Conservation (phyloP, 352 stramenopile genomes). For the Lagenidium giganteum region DNA sequence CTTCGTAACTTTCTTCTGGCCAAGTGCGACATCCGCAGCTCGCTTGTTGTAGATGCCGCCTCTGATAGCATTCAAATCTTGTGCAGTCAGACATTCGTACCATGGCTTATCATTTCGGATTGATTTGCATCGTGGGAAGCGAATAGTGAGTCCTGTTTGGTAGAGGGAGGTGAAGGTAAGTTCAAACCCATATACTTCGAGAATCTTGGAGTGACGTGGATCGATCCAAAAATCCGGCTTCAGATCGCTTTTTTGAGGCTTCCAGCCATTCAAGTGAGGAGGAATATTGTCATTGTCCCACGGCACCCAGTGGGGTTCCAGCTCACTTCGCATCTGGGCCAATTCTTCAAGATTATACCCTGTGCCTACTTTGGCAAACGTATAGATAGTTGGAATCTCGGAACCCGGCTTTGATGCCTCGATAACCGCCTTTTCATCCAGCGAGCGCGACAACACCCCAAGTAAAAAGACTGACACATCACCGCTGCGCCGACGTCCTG, state of each 20-base stretch:
- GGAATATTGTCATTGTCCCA: slow-evolving; percentile 73
- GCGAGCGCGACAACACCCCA: slow-evolving; percentile 51
- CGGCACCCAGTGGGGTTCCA: slow-evolving; percentile 74
- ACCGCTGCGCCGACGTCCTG: slow-evolving; percentile 62
- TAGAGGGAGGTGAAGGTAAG: slow-evolving; percentile 78
- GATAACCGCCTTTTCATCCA: slow-evolving; percentile 44
- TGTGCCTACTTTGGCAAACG: slow-evolving; percentile 79
- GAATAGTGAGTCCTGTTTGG: slow-evolving; percentile 73
- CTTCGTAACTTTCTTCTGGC: slow-evolving; percentile 53
- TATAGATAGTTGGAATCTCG: slow-evolving; percentile 59
- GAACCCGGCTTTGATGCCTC: slow-evolving; percentile 43
- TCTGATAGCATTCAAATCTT: slow-evolving; percentile 66
- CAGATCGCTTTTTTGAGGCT: slow-evolving; percentile 66
- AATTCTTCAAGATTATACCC: slow-evolving; percentile 81
- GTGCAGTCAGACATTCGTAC: slow-evolving; percentile 75
- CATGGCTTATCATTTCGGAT: slow-evolving; percentile 82
- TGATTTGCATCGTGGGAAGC: slow-evolving; percentile 76
- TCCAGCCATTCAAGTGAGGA: slow-evolving; percentile 71
- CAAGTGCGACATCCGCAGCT: slow-evolving; percentile 61
- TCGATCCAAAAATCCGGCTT: slow-evolving; percentile 82
- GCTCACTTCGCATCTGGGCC: slow-evolving; percentile 56
- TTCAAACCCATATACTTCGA: slow-evolving; percentile 86
- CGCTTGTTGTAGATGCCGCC: slow-evolving; percentile 65
- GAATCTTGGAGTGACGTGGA: slow-evolving; percentile 71
- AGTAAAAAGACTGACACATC: slow-evolving; percentile 82